phyloP scores from a whole-genome alignment of 1,284 basidiomycete species.

The Phylloporus sp. region DNA sequence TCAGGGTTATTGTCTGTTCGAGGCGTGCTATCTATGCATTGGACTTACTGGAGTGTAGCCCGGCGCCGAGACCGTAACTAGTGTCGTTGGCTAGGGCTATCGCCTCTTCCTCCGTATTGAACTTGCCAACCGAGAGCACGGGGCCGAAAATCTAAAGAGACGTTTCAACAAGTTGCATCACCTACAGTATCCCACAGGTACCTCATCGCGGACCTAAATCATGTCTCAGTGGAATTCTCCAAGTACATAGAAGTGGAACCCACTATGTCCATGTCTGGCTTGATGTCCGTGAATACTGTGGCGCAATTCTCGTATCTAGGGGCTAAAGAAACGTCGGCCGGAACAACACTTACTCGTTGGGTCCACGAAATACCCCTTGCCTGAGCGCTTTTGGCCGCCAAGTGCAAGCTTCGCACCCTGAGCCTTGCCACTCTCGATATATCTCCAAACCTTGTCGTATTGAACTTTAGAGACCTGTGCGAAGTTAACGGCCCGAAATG shows the following conservation, averaged over 20 bases:
- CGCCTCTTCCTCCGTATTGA: slow-evolving; percentile 81
- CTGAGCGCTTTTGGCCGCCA: slow-evolving; percentile 76
- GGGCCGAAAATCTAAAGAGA: slow-evolving; percentile 81
- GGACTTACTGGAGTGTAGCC: slow-evolving; percentile 80
- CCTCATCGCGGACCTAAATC: slow-evolving; percentile 73
- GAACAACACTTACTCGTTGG: slow-evolving; percentile 64
- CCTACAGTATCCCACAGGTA: slow-evolving; percentile 28
- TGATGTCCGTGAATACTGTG: slow-evolving; percentile 76
- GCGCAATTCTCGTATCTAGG: slow-evolving; percentile 5
- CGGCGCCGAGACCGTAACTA: slow-evolving; percentile 87
- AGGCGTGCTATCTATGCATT: neutral
- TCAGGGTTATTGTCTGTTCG: slow-evolving; percentile 1
- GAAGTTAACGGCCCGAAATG: slow-evolving; percentile 14
- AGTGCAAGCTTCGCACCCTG: slow-evolving; percentile 82
- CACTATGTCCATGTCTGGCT: slow-evolving; percentile 78
- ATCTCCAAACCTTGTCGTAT: slow-evolving; percentile 87
- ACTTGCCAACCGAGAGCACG: slow-evolving; percentile 77
- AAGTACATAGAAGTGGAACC: slow-evolving; percentile 30
- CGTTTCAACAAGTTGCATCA: slow-evolving; percentile 10
- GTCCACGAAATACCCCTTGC: slow-evolving; percentile 76
- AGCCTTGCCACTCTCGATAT: slow-evolving; percentile 86
- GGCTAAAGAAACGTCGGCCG: slow-evolving; percentile 5
- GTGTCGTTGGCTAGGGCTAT: slow-evolving; percentile 84
- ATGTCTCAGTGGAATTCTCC: slow-evolving; percentile 15
- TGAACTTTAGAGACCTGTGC: slow-evolving; percentile 79